These are phyloP conservation scores for Fonsecaea monophora DNA, from an alignment of 2,329 filamentous ascomycete species.

Conservation along the genomic window DNA sequence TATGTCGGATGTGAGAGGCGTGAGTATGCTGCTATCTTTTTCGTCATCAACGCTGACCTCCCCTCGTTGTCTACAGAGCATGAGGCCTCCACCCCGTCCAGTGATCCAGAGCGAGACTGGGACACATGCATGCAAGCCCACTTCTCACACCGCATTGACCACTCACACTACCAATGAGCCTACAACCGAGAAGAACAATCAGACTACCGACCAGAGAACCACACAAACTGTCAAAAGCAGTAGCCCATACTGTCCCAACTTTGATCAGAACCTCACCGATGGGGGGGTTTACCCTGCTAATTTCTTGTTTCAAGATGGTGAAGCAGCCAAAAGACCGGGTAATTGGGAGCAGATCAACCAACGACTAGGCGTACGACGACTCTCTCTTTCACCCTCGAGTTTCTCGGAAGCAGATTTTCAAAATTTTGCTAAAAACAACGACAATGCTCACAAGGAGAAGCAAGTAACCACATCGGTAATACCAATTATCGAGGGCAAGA, in stretches of 20 bases:
- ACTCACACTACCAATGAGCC: constrained; percentile 15
- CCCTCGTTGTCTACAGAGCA: constrained; percentile 39
- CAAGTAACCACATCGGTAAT: constrained; percentile 46
- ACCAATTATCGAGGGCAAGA: constrained; percentile 36
- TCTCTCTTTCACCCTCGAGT: constrained; percentile 22
- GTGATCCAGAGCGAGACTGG: constrained; percentile 38
- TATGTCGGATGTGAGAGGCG: constrained; percentile 46
- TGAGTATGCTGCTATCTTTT: constrained; percentile 37
- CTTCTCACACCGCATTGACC: background rate
- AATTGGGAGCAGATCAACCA: constrained; percentile 42
- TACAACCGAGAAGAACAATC: too few relatives aligned
- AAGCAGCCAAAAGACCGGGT: constrained; percentile 40
- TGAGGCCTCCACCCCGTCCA: constrained; percentile 1
- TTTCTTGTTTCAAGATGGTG: constrained; percentile 41
- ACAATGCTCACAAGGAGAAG: constrained; percentile 43
- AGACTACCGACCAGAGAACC: constrained; percentile 2
- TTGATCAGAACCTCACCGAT: constrained; percentile 49
- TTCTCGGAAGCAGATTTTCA: constrained; percentile 22
- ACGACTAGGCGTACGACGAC: constrained; percentile 8
- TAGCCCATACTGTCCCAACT: constrained; percentile 45
- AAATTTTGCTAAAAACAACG: constrained; percentile 9
- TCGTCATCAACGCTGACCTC: constrained; percentile 13
- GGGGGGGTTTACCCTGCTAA: constrained; percentile 43
- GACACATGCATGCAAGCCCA: background rate
- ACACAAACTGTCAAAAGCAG: constrained; percentile 42